These are phyloP conservation scores for Stachybotrys chartarum DNA, from an alignment of 2,329 filamentous ascomycete genomes.

Conservation along the genomic window DNA sequence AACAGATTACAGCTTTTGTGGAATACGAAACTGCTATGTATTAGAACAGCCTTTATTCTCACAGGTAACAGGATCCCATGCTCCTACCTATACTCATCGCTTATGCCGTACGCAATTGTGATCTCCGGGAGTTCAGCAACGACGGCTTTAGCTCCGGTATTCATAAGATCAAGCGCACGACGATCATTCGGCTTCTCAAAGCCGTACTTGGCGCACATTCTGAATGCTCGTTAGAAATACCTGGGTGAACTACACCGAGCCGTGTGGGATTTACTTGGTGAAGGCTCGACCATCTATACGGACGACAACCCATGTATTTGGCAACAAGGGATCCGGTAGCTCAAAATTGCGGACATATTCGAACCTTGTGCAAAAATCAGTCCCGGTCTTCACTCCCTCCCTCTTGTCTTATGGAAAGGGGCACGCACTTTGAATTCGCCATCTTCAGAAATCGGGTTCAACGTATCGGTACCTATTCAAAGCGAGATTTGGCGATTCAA, in stretches of 20 bases:
- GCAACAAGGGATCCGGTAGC: conserved; percentile 69
- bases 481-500: not conserved
- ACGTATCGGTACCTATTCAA: not conserved
- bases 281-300: conserved; percentile 92
- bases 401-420: not conserved
- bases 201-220: conserved; percentile 72
- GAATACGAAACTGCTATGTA: conserved; percentile 67
- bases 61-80: too few relatives aligned
- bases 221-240: conserved; percentile 23
- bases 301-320: conserved; percentile 93
- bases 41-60: conserved; percentile 2
- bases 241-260: not conserved
- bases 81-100: conserved; percentile 76
- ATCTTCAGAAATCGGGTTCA: conserved; percentile 21
- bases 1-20: conserved; percentile 78
- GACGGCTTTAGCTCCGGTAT: conserved; percentile 78
- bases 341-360: conserved; percentile 93
- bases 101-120: conserved; percentile 83
- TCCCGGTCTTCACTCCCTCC: conserved; percentile 1
- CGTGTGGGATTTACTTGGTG: conserved; percentile 61
- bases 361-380: conserved; percentile 49
- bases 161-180: conserved; percentile 87
- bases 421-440: conserved; percentile 49
- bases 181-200: conserved; percentile 92
- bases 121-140: conserved; percentile 80